These are phyloP conservation scores for Erythrobasidium hasegawianum DNA, from an alignment of 1,284 basidiomycete genomes.

Conservation along the genomic window DNA sequence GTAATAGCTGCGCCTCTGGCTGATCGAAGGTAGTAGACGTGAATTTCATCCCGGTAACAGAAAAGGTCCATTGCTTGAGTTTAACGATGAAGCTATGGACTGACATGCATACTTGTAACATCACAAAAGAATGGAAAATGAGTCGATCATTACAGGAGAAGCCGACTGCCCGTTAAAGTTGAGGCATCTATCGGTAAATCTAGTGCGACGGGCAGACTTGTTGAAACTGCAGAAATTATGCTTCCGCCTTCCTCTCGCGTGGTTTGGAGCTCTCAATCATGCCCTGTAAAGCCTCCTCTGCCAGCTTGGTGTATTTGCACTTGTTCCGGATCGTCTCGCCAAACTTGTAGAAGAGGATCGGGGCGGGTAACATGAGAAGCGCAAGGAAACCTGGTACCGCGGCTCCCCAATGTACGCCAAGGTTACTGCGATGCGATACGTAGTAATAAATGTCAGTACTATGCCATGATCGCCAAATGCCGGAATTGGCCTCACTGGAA, in stretches of 20 bases:
- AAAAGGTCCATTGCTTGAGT: too few species aligned
- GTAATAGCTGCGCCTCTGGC: too few species aligned
- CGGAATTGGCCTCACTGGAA: constrained; percentile 41
- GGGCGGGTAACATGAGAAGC: constrained; percentile 51
- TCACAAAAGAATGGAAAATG: too few species aligned
- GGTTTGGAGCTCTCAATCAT: constrained; percentile 18
- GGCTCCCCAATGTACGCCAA: constrained; percentile 65
- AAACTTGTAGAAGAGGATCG: constrained; percentile 54
- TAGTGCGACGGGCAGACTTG: too few species aligned
- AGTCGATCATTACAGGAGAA: too few species aligned
- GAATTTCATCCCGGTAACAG: too few species aligned
- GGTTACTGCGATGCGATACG: constrained; percentile 47
- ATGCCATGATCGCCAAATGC: background rate
- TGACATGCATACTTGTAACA: too few species aligned
- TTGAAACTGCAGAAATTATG: too few species aligned
- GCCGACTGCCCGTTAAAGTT: too few species aligned
- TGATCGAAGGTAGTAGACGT: too few species aligned
- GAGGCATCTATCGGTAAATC: too few species aligned
- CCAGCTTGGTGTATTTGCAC: constrained; percentile 34
- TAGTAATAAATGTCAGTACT: background rate
- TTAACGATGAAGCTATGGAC: too few species aligned
- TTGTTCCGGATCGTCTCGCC: constrained; percentile 47
- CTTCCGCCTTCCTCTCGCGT: constrained; percentile 12
- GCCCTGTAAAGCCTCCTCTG: constrained; percentile 14
- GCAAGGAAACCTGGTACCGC: constrained; percentile 46